A percentile compares a stretch with the other conserved stretches of the same genome.
Evolutionary conservation across 2,329 filamentous ascomycete species (phyloP).

Genomic region (Arthrinium phaeospermum): DNA sequence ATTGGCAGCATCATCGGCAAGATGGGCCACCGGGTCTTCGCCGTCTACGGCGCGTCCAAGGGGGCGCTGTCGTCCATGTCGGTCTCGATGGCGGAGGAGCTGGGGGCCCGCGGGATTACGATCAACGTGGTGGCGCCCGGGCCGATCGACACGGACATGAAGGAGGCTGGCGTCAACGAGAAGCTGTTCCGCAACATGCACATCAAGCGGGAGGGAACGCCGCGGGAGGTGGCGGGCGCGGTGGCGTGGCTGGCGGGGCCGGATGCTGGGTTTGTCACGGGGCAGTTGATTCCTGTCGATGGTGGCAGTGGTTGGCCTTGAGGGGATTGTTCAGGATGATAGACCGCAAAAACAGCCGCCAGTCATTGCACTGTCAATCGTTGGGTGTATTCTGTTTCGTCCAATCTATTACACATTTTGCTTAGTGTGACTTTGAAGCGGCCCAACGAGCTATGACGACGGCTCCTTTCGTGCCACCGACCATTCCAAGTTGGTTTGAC

Average conservation of each 20-base stretch:
- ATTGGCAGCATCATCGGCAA: conserved; percentile 34
- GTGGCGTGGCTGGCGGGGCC: not conserved
- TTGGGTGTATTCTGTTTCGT: too few species aligned
- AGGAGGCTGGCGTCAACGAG: not conserved
- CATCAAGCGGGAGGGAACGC: not conserved
- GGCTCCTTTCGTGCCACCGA: not conserved
- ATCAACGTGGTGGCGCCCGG: conserved; percentile 51
- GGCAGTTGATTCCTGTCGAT: conserved; percentile 7
- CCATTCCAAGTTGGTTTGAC: not conserved
- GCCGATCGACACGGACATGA: conserved; percentile 42
- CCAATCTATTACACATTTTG: too few species aligned
- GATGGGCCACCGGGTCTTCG: conserved; percentile 25
- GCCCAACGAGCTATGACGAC: too few species aligned
- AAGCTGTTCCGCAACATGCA: not conserved
- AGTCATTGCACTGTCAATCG: too few species aligned
- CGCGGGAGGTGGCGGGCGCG: conserved; percentile 9
- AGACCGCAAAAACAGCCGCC: too few species aligned
- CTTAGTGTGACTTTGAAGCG: too few species aligned
- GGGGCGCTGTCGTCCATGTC: conserved; percentile 43
- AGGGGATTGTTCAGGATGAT: not conserved
- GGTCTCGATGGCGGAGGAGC: conserved; percentile 38
- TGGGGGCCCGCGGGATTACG: conserved; percentile 42
- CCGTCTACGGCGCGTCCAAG: conserved; percentile 39
- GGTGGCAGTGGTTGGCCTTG: not conserved
- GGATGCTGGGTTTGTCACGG: not conserved